Conservation (phyloP, 1,284 basidiomycete species). For the Apiotrichum montevideense region DNA sequence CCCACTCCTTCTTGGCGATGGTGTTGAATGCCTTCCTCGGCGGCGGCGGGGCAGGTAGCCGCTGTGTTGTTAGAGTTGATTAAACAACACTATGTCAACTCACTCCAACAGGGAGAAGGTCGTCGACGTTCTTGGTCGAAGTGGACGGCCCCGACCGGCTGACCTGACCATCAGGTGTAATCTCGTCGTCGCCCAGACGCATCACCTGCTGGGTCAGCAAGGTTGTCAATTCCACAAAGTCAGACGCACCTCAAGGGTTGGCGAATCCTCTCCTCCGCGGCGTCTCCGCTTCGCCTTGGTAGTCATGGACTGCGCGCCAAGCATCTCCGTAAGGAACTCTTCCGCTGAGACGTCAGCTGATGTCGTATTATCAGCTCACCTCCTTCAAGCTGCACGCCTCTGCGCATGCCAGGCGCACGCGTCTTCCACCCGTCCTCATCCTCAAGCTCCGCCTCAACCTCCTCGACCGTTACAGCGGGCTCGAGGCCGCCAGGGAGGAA, state of each 20-base stretch:
- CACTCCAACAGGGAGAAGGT: slow-evolving; percentile 73
- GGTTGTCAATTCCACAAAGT: background rate
- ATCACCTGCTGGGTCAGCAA: slow-evolving; percentile 14
- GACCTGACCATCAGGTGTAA: slow-evolving; percentile 13
- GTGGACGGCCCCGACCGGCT: background rate
- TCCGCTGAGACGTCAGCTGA: slow-evolving; percentile 29
- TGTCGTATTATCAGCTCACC: too few species aligned
- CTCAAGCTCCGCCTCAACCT: slow-evolving; percentile 36
- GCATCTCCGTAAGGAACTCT: slow-evolving; percentile 42
- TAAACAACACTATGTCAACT: slow-evolving; percentile 22
- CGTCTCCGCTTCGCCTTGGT: slow-evolving; percentile 36
- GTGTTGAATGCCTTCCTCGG: slow-evolving; percentile 30
- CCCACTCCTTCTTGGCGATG: slow-evolving; percentile 83
- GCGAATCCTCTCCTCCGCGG: slow-evolving; percentile 30
- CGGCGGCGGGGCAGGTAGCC: slow-evolving; percentile 43
- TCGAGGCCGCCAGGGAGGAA: slow-evolving; percentile 82
- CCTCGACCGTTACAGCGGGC: slow-evolving; percentile 21
- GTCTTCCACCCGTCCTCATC: slow-evolving; percentile 45
- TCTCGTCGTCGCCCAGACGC: slow-evolving; percentile 30
- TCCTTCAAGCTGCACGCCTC: slow-evolving; percentile 40
- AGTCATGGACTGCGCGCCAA: slow-evolving; percentile 34
- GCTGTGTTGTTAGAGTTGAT: slow-evolving; percentile 17
- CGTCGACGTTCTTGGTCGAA: slow-evolving; percentile 61
- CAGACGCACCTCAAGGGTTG: slow-evolving; percentile 23
- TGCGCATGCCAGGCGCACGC: slow-evolving; percentile 34